Evolutionary conservation across 2,329 filamentous ascomycete genomes (phyloP).

Genomic region (Pyrenophora seminiperda): DNA sequence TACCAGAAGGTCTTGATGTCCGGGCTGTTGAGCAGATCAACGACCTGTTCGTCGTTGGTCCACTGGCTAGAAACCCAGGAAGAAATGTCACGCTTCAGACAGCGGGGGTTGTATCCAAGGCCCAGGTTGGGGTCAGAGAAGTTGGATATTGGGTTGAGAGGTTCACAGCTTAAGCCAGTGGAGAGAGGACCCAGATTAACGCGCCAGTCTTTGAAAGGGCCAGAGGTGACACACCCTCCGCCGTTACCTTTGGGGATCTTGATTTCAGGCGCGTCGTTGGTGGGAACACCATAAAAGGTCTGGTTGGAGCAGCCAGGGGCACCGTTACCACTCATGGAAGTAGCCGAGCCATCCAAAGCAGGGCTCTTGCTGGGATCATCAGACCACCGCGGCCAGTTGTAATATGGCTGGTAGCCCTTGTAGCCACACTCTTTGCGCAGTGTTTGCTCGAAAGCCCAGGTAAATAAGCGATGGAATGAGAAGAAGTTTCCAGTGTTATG

Average conservation of each 20-base stretch:
- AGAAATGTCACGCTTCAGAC: slow-evolving; percentile 46
- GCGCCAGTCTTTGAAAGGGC: slow-evolving; percentile 56
- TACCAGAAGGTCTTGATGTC: slow-evolving; percentile 48
- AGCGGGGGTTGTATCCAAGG: slow-evolving; percentile 41
- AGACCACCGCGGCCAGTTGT: slow-evolving; percentile 38
- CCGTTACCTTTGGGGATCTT: slow-evolving; percentile 57
- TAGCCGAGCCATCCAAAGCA: slow-evolving; percentile 60
- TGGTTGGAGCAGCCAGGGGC: slow-evolving; percentile 31
- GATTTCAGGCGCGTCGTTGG: slow-evolving; percentile 29
- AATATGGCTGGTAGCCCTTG: slow-evolving; percentile 39
- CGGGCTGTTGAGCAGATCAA: slow-evolving; percentile 30
- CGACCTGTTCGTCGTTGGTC: slow-evolving; percentile 36
- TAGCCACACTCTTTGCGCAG: slow-evolving; percentile 38
- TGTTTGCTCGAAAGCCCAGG: slow-evolving; percentile 36
- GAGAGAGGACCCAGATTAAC: slow-evolving; percentile 57
- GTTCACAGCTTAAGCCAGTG: slow-evolving; percentile 39
- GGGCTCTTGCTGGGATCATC: slow-evolving; percentile 50
- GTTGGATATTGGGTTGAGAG: slow-evolving; percentile 34
- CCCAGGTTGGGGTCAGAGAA: slow-evolving; percentile 33
- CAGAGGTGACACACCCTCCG: slow-evolving; percentile 59
- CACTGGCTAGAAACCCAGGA: slow-evolving; percentile 32
- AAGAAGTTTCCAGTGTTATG: slow-evolving; percentile 40
- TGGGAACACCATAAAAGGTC: slow-evolving; percentile 33
- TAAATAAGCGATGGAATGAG: slow-evolving; percentile 37
- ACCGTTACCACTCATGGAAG: slow-evolving; percentile 55